phyloP scores from a whole-genome alignment of 176 grass and related monocot species.

The Tillandsia fasciculata region DNA sequence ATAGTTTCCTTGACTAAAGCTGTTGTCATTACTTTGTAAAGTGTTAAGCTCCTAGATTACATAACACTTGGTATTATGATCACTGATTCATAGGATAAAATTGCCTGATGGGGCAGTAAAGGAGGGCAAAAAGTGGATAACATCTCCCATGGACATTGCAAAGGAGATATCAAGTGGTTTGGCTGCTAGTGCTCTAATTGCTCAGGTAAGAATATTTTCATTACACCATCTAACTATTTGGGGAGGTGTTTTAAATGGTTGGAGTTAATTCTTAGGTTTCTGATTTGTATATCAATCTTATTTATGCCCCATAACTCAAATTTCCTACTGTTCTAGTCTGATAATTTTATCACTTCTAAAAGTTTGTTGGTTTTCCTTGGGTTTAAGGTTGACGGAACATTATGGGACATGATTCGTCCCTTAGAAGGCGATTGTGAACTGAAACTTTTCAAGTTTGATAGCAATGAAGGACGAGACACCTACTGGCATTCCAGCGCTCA shows the following conservation, averaged over 20 bases:
- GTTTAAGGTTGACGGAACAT: conserved; percentile 49
- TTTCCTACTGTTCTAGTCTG: neutral
- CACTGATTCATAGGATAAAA: conserved; percentile 40
- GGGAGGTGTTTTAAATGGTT: neutral
- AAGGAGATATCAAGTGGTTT: conserved; percentile 74
- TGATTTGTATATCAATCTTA: too few relatives aligned
- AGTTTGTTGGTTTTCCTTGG: neutral
- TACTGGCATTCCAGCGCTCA: conserved; percentile 99
- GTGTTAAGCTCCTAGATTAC: too few relatives aligned
- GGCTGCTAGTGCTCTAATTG: conserved; percentile 71
- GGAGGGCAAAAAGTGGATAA: conserved; percentile 77
- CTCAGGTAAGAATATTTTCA: conserved; percentile 44
- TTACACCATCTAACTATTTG: neutral
- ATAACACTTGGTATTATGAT: neutral
- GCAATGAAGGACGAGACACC: conserved; percentile 83
- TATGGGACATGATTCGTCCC: conserved; percentile 95
- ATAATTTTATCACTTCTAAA: neutral
- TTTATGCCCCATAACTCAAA: too few relatives aligned
- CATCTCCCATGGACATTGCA: conserved; percentile 81
- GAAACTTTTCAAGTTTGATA: conserved; percentile 90
- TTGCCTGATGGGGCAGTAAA: conserved; percentile 65
- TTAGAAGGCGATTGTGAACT: conserved; percentile 70
- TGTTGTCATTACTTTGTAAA: too few relatives aligned
- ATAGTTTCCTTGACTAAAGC: too few relatives aligned
- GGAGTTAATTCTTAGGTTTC: neutral